Conservation (phyloP, 192 early-diverging fungal genomes). For the Backusella circina region DNA sequence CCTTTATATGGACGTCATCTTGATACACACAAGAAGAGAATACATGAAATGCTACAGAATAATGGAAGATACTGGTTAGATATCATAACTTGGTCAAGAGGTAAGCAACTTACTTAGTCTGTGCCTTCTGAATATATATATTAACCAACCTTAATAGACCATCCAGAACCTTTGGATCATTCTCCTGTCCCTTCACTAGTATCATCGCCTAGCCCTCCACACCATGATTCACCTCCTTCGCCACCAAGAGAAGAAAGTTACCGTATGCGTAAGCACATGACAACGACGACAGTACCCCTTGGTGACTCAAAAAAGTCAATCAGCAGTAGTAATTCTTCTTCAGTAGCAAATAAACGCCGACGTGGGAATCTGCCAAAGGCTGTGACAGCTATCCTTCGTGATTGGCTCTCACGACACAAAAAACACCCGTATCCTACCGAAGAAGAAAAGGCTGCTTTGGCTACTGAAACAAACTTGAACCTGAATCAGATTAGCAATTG, state of each 20-base stretch:
- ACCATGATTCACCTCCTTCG: not conserved
- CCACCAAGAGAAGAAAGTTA: constrained; percentile 2
- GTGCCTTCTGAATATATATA: too few relatives aligned
- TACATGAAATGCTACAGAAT: constrained; percentile 27
- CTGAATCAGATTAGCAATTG: constrained; percentile 55
- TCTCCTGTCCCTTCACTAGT: constrained; percentile 18
- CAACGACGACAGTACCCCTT: not conserved
- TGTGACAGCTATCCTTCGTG: constrained; percentile 37
- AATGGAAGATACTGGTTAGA: constrained; percentile 32
- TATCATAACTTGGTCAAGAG: constrained; percentile 17
- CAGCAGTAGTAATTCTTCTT: not conserved
- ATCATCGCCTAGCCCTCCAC: constrained; percentile 15
- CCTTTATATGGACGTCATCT: constrained; percentile 24
- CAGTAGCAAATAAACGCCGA: constrained; percentile 20
- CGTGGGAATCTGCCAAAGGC: constrained; percentile 38
- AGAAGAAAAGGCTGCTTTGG: constrained; percentile 41
- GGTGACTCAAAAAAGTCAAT: constrained; percentile 11
- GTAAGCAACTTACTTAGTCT: not conserved
- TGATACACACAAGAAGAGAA: constrained; percentile 23
- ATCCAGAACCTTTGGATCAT: constrained; percentile 3
- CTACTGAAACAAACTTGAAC: constrained; percentile 41
- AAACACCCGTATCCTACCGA: constrained; percentile 54
- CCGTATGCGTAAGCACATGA: not conserved
- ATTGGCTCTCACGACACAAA: constrained; percentile 42
- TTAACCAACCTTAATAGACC: not conserved